phyloP scores from a whole-genome alignment of 1,139 yeast genomes.

The Yamadazyma buinensis region DNA sequence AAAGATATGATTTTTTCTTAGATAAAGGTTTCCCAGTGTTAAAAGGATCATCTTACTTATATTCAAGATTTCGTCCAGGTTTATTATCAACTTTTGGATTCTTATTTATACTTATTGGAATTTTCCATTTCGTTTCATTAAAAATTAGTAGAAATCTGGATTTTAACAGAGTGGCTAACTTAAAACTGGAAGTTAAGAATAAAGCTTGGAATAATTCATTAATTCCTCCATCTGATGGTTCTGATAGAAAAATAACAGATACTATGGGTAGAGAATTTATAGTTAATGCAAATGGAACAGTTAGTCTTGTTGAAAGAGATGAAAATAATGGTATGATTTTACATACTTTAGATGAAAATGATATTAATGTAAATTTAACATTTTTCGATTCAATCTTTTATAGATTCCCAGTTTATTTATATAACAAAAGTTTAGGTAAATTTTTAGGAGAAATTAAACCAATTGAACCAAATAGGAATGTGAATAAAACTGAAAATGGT shows the following conservation, averaged over 20 bases:
- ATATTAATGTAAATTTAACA: constrained; percentile 35
- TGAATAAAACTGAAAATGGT: constrained; percentile 4
- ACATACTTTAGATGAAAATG: constrained; percentile 34
- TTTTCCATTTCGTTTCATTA: constrained; percentile 58
- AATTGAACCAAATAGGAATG: constrained; percentile 14
- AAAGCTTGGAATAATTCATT: constrained; percentile 62
- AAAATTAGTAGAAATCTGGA: constrained; percentile 58
- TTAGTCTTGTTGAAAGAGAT: constrained; percentile 56
- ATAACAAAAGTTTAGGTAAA: constrained; percentile 47
- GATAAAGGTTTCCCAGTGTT: constrained; percentile 85
- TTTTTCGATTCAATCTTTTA: constrained; percentile 55
- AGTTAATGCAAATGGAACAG: constrained; percentile 68
- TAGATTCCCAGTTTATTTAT: constrained; percentile 39
- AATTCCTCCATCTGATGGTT: constrained; percentile 45
- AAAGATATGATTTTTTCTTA: constrained; percentile 81
- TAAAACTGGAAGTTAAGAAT: constrained; percentile 48
- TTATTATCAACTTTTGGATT: constrained; percentile 48
- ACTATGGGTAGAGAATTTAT: constrained; percentile 55
- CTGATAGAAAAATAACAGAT: constrained; percentile 36
- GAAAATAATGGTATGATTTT: constrained; percentile 32
- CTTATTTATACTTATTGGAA: constrained; percentile 46
- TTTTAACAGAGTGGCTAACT: constrained; percentile 49
- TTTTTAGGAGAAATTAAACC: constrained; percentile 22
- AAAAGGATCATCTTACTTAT: constrained; percentile 52
- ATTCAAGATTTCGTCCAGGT: constrained; percentile 59